Percentiles rank a stretch among this genome's conserved stretches.
phyloP scores from a whole-genome alignment of 768 basidiomycete species.

The Clitopilus passeckerianus region DNA sequence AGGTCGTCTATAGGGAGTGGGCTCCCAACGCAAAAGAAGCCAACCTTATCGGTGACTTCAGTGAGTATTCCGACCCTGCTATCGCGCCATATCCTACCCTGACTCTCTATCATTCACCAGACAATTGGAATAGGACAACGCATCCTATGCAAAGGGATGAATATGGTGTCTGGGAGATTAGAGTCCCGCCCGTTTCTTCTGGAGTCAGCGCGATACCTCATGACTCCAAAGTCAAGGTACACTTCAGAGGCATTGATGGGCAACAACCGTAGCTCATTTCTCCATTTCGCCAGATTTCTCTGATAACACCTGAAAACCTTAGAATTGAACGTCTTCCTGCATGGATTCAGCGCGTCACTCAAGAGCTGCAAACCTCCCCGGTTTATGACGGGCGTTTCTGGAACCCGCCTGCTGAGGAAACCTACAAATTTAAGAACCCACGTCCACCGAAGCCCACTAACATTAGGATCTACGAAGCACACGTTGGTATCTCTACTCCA shows the following conservation, averaged over 20 bases:
- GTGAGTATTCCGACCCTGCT: slow-evolving; percentile 44
- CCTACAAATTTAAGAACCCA: slow-evolving; percentile 79
- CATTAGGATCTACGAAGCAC: slow-evolving; percentile 91
- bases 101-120: slow-evolving; percentile 31
- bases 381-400: slow-evolving; percentile 98
- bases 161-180: slow-evolving; percentile 90
- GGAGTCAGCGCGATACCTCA: slow-evolving; percentile 86
- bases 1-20: slow-evolving; percentile 91
- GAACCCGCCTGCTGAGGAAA: slow-evolving; percentile 78
- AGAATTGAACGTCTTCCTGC: slow-evolving; percentile 90
- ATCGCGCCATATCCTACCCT: background rate
- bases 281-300: slow-evolving; percentile 66
- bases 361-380: slow-evolving; percentile 85
- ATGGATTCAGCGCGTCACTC: slow-evolving; percentile 95
- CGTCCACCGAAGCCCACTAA: slow-evolving; percentile 63
- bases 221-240: slow-evolving; percentile 91
- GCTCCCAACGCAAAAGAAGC: slow-evolving; percentile 87
- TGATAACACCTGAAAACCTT: slow-evolving; percentile 73
- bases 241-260: slow-evolving; percentile 8
- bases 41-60: slow-evolving; percentile 91
- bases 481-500: slow-evolving; percentile 92
- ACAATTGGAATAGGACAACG: slow-evolving; percentile 80
- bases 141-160: slow-evolving; percentile 83
- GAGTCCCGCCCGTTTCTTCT: slow-evolving; percentile 56
- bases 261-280: slow-evolving; percentile 1